Conservation (phyloP, 176 grass and related monocot species). For the Tuctoria greenei region DNA sequence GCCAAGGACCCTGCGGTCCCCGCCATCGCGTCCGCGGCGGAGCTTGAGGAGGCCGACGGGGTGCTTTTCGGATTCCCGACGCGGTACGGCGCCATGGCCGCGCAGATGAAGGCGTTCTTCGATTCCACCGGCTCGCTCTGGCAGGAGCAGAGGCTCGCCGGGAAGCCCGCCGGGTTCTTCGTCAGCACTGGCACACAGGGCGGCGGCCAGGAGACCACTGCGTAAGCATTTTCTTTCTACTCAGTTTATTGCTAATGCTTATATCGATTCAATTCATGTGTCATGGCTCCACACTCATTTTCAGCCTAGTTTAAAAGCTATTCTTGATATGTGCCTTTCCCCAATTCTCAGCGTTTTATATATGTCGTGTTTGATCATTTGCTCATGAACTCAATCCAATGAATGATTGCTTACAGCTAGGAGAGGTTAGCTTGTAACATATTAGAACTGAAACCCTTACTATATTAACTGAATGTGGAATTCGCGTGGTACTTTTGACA, state of each 20-base stretch:
- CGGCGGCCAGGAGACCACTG: not conserved
- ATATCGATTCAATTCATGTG: not conserved
- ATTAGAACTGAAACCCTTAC: not conserved
- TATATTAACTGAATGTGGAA: not conserved
- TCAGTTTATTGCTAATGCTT: not conserved
- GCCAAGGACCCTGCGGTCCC: slow-evolving; percentile 43
- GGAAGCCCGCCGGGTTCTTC: not conserved
- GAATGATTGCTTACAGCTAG: not conserved
- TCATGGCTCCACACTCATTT: not conserved
- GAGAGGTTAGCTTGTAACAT: not conserved
- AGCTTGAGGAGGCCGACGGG: not conserved
- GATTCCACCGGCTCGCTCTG: not conserved
- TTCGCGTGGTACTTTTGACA: too few relatives aligned
- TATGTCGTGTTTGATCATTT: not conserved
- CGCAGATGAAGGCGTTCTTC: not conserved
- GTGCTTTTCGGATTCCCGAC: not conserved
- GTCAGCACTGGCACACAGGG: not conserved
- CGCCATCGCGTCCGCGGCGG: not conserved
- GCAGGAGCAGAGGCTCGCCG: not conserved
- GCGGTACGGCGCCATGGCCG: not conserved
- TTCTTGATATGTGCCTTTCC: not conserved
- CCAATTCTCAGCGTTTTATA: not conserved
- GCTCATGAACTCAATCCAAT: not conserved
- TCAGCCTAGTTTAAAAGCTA: not conserved
- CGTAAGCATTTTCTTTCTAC: slow-evolving; percentile 38